These are phyloP conservation scores for Colletotrichum sp. DNA, from an alignment of 2,329 filamentous ascomycete species.

Conservation along the genomic window DNA sequence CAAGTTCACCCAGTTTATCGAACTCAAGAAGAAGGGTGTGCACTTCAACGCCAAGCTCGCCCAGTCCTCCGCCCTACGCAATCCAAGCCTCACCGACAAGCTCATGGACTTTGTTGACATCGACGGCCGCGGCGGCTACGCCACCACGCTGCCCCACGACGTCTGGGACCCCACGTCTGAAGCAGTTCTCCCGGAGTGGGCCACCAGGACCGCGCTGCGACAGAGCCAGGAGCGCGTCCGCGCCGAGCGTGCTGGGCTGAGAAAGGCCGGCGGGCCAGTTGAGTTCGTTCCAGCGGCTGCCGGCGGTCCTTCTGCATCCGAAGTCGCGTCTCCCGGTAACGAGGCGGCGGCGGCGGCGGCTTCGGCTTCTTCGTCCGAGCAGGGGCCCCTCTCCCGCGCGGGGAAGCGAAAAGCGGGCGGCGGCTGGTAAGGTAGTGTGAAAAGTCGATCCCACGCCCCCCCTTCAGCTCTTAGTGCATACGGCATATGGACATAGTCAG, in stretches of 20 bases:
- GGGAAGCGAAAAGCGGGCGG: conserved; percentile 37
- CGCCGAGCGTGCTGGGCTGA: conserved; percentile 50
- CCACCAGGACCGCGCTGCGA: conserved; percentile 55
- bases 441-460: neutral
- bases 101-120: conserved; percentile 70
- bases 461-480: neutral
- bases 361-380: conserved; percentile 9
- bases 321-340: neutral
- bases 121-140: conserved; percentile 64
- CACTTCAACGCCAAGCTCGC: conserved; percentile 82
- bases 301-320: neutral
- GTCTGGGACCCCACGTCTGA: conserved; percentile 58
- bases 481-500: neutral
- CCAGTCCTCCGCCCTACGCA: conserved; percentile 69
- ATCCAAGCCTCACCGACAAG: conserved; percentile 75
- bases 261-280: conserved; percentile 45
- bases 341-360: neutral
- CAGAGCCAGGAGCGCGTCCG: conserved; percentile 50
- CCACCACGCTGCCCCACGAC: conserved; percentile 60
- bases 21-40: conserved; percentile 75
- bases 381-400: conserved; percentile 28
- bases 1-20: conserved; percentile 77
- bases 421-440: neutral
- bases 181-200: conserved; percentile 57
- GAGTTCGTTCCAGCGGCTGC: conserved; percentile 52